These are phyloP conservation scores for Candida krabiensis DNA, from an alignment of 805 yeast genomes.

Conservation along the genomic window DNA sequence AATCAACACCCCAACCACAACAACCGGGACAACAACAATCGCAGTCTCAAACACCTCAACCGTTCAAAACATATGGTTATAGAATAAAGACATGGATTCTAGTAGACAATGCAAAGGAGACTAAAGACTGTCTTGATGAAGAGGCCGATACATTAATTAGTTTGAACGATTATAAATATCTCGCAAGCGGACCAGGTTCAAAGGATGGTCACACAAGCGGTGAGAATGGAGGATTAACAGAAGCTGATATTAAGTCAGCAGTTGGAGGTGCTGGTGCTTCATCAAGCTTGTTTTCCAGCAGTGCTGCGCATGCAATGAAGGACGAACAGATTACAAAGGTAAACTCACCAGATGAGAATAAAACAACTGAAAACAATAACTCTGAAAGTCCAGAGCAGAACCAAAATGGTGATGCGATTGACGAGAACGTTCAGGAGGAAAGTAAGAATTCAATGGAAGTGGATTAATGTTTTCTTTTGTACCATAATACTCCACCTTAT, in stretches of 20 bases:
- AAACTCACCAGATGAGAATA: not conserved
- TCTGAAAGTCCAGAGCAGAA: not conserved
- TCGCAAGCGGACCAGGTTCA: constrained; percentile 12
- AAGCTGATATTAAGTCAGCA: constrained; percentile 42
- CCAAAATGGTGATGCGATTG: not conserved
- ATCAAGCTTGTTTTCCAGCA: constrained; percentile 29
- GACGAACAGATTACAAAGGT: constrained; percentile 4
- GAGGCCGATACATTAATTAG: constrained; percentile 38
- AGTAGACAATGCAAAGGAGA: constrained; percentile 11
- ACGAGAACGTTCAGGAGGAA: no score
- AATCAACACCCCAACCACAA: constrained; percentile 27
- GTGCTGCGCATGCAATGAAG: constrained; percentile 29
- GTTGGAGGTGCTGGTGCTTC: constrained; percentile 39
- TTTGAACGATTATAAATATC: constrained; percentile 35
- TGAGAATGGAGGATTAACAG: constrained; percentile 33
- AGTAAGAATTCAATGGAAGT: no score
- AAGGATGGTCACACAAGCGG: constrained; percentile 10
- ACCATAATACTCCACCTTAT: no score
- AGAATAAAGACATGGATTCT: constrained; percentile 35
- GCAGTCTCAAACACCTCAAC: constrained; percentile 29
- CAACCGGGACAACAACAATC: constrained; percentile 14
- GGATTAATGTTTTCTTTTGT: no score
- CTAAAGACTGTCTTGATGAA: constrained; percentile 27
- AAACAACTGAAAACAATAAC: not conserved
- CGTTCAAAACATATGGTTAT: constrained; percentile 30